phyloP scores from a whole-genome alignment of 2,329 filamentous ascomycete genomes.

The Mycocentrospora acerina region DNA sequence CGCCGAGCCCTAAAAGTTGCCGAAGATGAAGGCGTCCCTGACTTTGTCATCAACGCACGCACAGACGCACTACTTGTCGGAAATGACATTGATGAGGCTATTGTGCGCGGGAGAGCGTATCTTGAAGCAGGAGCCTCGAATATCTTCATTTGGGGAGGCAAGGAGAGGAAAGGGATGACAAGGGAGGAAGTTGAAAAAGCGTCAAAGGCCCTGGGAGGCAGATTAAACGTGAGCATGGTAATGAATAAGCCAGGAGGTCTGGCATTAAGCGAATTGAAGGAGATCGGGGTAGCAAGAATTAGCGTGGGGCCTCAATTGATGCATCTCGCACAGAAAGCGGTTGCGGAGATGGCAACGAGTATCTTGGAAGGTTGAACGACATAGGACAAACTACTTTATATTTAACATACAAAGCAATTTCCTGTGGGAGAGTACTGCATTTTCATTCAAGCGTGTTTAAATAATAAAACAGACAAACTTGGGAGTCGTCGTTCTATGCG shows the following conservation, averaged over 20 bases:
- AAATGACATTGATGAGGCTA: slow-evolving; percentile 49
- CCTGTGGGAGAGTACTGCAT: no score
- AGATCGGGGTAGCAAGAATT: slow-evolving; percentile 36
- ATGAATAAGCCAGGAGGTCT: slow-evolving; percentile 19
- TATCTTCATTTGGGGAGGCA: slow-evolving; percentile 62
- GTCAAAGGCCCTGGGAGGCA: slow-evolving; percentile 22
- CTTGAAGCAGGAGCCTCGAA: slow-evolving; percentile 60
- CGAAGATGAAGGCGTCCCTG: slow-evolving; percentile 48
- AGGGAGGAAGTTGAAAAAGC: slow-evolving; percentile 26
- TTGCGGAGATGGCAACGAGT: slow-evolving; percentile 10
- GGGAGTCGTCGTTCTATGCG: no score
- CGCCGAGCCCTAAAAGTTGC: slow-evolving; percentile 48
- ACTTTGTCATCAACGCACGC: slow-evolving; percentile 53
- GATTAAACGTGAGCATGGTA: slow-evolving; percentile 30
- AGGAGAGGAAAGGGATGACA: slow-evolving; percentile 37
- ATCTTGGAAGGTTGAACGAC: no score
- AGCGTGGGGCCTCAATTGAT: slow-evolving; percentile 36
- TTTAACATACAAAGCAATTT: background rate
- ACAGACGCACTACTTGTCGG: slow-evolving; percentile 56
- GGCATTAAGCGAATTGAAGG: slow-evolving; percentile 24
- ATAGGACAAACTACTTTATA: no score
- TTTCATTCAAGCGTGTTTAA: no score
- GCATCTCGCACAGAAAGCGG: no score
- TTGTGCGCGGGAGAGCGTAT: slow-evolving; percentile 58
- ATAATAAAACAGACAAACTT: no score